Base-by-base conservation (phyloP, 2,329 filamentous ascomycete genomes). In the Trichoderma simmonsii region DNA sequence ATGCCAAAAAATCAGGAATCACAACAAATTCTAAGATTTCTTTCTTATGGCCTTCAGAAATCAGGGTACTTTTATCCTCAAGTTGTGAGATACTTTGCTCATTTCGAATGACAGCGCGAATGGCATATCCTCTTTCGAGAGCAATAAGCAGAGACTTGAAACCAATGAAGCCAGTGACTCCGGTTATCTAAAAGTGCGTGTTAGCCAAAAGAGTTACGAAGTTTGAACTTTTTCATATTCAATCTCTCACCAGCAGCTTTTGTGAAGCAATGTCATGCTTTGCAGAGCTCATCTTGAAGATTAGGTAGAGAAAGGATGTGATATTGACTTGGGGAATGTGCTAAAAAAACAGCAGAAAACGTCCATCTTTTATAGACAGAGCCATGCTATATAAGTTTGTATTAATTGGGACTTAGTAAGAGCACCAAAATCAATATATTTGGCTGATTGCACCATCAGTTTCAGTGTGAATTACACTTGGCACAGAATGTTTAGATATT, bases 171-270 rank as follows among this genome's bases (percentile, higher is more conserved):
- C 66, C 59, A 3, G 71, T 70, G 34, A 30, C 21, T 18, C 59
- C 71, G 88, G 90, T 72, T 15, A 72, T 70, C 71, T 72, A 12
- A 14, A 32, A 12, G n/a, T 9, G 21, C 18, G 12, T 36, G 28
- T 62, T 36, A 62, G 57, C 6, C n/a, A 14, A n/a, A 21, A 36
- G 9, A 24, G 12, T 43, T 43, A 3, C 5, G 26, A 21, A 32
- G 0, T 14, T 64, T 12, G 12, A 14, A 32, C 15, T 12, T 39
- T 39, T 43, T 18, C 6, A 26, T n/a, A 0, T 2, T 43, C 1
- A 43, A 14, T 9, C 0, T 32, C 65, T 68, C 1, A 68, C 65
- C 26, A 68, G 18, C 2, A 68, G n/a, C 3, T 24, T 60, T 32
- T 60, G 62, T 18, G 39, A 32, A 51, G 2, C 9, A 24, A 24